phyloP scores from a whole-genome alignment of 305 asterid genomes.

The Fraxinus velutina region DNA sequence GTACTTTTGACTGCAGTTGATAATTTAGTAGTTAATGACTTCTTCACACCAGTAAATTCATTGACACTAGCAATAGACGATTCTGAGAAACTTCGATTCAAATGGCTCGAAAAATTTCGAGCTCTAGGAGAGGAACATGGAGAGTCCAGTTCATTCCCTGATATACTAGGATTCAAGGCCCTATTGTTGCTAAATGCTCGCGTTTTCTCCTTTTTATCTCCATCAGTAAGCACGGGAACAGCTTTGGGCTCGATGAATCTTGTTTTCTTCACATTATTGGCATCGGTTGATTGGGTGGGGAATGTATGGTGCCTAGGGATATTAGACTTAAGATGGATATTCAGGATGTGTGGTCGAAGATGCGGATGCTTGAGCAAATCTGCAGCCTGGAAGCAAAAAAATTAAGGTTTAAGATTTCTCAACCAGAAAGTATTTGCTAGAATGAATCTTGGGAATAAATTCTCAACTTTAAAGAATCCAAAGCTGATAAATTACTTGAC shows the following conservation, averaged over 20 bases:
- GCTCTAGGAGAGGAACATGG: conserved; percentile 50
- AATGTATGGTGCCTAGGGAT: conserved; percentile 59
- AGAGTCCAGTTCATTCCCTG: conserved; percentile 63
- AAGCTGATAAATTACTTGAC: neutral
- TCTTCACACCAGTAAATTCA: conserved; percentile 38
- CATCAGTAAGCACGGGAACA: conserved; percentile 11
- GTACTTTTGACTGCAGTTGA: conserved; percentile 40
- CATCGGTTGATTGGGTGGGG: conserved; percentile 38
- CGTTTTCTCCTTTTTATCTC: conserved; percentile 46
- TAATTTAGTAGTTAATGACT: conserved; percentile 35
- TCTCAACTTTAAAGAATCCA: neutral
- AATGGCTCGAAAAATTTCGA: conserved; percentile 36
- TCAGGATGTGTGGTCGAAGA: conserved; percentile 69
- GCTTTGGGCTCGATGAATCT: conserved; percentile 46
- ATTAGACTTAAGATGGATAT: conserved; percentile 51
- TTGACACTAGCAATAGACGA: conserved; percentile 45
- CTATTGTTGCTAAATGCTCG: conserved; percentile 65
- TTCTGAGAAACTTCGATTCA: conserved; percentile 40
- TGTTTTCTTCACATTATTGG: conserved; percentile 47
- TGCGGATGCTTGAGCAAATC: conserved; percentile 77
- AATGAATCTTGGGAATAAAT: neutral
- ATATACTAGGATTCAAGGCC: conserved; percentile 92
- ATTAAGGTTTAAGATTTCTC: neutral
- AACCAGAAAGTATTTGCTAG: neutral
- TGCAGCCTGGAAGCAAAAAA: conserved; percentile 57